Evolutionary conservation across 352 stramenopile genomes (phyloP).

Genomic region (Phytophthora macrochlamydospora): DNA sequence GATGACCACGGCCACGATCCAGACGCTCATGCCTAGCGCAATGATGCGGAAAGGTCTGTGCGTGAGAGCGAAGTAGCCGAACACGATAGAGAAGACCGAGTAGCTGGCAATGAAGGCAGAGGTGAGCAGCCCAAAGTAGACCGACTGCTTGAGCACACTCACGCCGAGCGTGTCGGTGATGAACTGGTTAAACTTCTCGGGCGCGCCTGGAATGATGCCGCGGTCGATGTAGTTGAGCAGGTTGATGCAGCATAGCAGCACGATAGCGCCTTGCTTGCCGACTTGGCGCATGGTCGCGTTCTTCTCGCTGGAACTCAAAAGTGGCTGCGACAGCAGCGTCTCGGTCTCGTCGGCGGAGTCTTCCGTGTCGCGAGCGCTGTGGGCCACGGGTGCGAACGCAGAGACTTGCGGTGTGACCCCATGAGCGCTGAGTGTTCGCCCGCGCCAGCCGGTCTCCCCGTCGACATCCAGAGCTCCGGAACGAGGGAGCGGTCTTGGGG

Average conservation of each 20-base stretch:
- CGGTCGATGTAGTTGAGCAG: slow-evolving; percentile 95
- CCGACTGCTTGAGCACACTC: slow-evolving; percentile 60
- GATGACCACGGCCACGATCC: slow-evolving; percentile 89
- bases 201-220: slow-evolving; percentile 94
- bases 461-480: background rate
- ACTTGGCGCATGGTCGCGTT: slow-evolving; percentile 27
- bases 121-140: slow-evolving; percentile 89
- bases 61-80: slow-evolving; percentile 90
- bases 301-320: slow-evolving; percentile 12
- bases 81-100: slow-evolving; percentile 90
- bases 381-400: slow-evolving; percentile 6
- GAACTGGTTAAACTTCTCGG: slow-evolving; percentile 93
- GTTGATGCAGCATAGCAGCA: slow-evolving; percentile 90
- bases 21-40: slow-evolving; percentile 87
- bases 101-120: slow-evolving; percentile 96
- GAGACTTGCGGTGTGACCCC: slow-evolving; percentile 32
- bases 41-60: slow-evolving; percentile 92
- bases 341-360: slow-evolving; percentile 27
- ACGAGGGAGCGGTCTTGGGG: background rate
- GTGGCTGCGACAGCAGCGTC: slow-evolving; percentile 34
- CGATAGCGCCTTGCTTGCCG: slow-evolving; percentile 68
- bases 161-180: slow-evolving; percentile 81
- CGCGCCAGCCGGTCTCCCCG: slow-evolving; percentile 22
- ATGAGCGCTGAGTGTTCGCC: slow-evolving; percentile 17
- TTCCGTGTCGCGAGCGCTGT: slow-evolving; percentile 9